A percentile compares a stretch with the other conserved stretches of the same genome.
phyloP scores from a whole-genome alignment of 1,139 yeast species.

The Yamadazyma epiphylla region DNA sequence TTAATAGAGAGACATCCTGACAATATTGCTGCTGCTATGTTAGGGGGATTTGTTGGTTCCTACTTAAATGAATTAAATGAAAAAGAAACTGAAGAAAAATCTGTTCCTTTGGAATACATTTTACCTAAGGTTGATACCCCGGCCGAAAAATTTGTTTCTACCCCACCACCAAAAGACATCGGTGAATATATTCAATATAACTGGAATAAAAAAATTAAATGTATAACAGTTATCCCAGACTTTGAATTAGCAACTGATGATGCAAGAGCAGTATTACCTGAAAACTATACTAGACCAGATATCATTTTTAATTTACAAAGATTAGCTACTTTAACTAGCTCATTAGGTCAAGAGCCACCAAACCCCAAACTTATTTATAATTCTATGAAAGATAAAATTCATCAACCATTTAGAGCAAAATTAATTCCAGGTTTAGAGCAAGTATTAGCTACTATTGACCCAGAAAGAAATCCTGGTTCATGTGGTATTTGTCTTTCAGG shows the following conservation, averaged over 20 bases:
- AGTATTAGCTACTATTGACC: slow-evolving; percentile 77
- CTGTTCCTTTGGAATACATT: slow-evolving; percentile 79
- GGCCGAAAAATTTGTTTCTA: slow-evolving; percentile 36
- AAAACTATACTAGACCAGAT: slow-evolving; percentile 73
- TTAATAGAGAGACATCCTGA: slow-evolving; percentile 99
- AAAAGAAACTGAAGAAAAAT: slow-evolving; percentile 67
- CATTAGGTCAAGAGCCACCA: slow-evolving; percentile 80
- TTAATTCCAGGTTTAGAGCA: slow-evolving; percentile 88
- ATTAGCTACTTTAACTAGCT: slow-evolving; percentile 53
- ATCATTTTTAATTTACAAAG: slow-evolving; percentile 77
- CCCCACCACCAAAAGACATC: slow-evolving; percentile 72
- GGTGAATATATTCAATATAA: slow-evolving; percentile 87
- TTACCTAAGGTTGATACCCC: slow-evolving; percentile 78
- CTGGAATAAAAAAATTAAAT: slow-evolving; percentile 79
- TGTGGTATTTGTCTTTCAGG: slow-evolving; percentile 95
- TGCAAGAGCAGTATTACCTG: slow-evolving; percentile 85
- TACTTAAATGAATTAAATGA: slow-evolving; percentile 77
- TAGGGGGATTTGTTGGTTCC: slow-evolving; percentile 97
- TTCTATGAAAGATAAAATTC: slow-evolving; percentile 95
- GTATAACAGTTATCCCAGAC: slow-evolving; percentile 87
- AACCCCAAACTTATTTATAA: slow-evolving; percentile 79
- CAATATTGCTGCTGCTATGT: slow-evolving; percentile 97
- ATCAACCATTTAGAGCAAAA: slow-evolving; percentile 90
- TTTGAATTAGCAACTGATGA: slow-evolving; percentile 93
- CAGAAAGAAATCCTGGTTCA: slow-evolving; percentile 75